Percentiles rank a stretch among this genome's conserved stretches.
phyloP scores from a whole-genome alignment of 2,329 filamentous ascomycete genomes.

The Arthroderma sp. region DNA sequence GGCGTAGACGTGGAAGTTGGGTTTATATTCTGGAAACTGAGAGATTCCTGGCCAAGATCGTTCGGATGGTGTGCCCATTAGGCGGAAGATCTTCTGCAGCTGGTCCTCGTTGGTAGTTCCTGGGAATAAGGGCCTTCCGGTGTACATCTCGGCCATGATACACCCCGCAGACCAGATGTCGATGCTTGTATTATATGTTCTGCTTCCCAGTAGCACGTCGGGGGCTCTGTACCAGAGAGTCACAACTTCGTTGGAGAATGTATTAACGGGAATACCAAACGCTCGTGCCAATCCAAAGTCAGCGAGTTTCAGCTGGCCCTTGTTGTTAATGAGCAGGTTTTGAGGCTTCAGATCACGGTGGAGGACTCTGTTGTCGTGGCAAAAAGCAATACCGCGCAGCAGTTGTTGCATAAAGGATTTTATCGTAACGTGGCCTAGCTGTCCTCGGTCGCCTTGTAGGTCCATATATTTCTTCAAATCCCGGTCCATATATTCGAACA shows the following conservation, averaged over 20 bases:
- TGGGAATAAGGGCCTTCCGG: slow-evolving; percentile 84
- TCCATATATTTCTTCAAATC: slow-evolving; percentile 99
- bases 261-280: slow-evolving; percentile 95
- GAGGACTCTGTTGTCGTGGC: slow-evolving; percentile 90
- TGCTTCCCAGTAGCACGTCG: slow-evolving; percentile 81
- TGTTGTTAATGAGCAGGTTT: slow-evolving; percentile 87
- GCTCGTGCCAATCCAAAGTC: slow-evolving; percentile 90
- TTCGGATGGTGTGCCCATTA: slow-evolving; percentile 96
- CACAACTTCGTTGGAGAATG: slow-evolving; percentile 95
- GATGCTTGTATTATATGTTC: slow-evolving; percentile 99
- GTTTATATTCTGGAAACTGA: slow-evolving; percentile 94
- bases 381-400: slow-evolving; percentile 89
- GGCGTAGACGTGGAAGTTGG: slow-evolving; percentile 83
- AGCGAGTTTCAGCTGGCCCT: slow-evolving; percentile 79
- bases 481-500: slow-evolving; percentile 98
- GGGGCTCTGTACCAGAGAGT: slow-evolving; percentile 96
- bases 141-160: slow-evolving; percentile 99
- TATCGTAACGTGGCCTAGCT: slow-evolving; percentile 78
- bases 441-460: slow-evolving; percentile 73
- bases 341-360: slow-evolving; percentile 94
- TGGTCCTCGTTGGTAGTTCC: slow-evolving; percentile 98
- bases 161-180: slow-evolving; percentile 99
- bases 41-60: slow-evolving; percentile 91
- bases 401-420: slow-evolving; percentile 99
- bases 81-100: slow-evolving; percentile 88